phyloP scores from a whole-genome alignment of 2,329 filamentous ascomycete genomes.

The Aspergillus candidus region DNA sequence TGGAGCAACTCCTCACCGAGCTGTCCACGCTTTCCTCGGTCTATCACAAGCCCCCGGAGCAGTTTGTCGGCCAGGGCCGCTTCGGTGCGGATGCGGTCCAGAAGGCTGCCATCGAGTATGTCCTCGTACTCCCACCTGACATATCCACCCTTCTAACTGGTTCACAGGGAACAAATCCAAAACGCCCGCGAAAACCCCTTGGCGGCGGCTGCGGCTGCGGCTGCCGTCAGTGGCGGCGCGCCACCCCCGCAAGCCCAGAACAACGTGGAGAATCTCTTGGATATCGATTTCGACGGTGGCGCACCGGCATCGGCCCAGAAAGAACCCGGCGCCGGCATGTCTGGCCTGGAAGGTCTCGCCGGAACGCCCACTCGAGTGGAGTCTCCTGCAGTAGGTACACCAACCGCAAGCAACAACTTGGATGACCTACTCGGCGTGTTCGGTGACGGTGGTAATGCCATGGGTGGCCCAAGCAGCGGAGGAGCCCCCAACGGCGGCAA shows the following conservation, averaged over 20 bases:
- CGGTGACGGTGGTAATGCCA: constrained; percentile 43
- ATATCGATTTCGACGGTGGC: constrained; percentile 92
- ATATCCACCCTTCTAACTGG: constrained; percentile 1
- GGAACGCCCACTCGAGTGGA: constrained; percentile 50
- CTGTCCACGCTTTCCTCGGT: constrained; percentile 93
- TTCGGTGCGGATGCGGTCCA: constrained; percentile 93
- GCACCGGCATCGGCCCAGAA: constrained; percentile 80
- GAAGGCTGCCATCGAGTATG: constrained; percentile 79
- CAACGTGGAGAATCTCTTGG: constrained; percentile 90
- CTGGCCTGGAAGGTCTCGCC: constrained; percentile 54
- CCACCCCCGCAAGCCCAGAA: constrained; percentile 51
- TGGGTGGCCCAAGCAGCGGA: constrained; percentile 27
- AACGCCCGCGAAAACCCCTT: constrained; percentile 92
- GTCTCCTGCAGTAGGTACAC: constrained; percentile 37
- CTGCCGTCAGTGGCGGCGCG: constrained; percentile 53
- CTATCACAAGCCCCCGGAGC: constrained; percentile 96
- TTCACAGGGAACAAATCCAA: constrained; percentile 69
- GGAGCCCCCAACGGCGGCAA: constrained; percentile 24
- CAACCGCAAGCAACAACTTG: constrained; percentile 54
- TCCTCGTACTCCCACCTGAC: constrained; percentile 7
- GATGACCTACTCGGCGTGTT: constrained; percentile 75
- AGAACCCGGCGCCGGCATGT: constrained; percentile 56
- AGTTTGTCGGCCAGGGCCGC: constrained; percentile 93
- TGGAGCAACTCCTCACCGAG: constrained; percentile 86
- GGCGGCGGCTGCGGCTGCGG: constrained; percentile 69